Evolutionary conservation across 2,329 filamentous ascomycete genomes (phyloP), one percentile per base, ranked within the genome.

Genomic region (Capronia epimyces): DNA sequence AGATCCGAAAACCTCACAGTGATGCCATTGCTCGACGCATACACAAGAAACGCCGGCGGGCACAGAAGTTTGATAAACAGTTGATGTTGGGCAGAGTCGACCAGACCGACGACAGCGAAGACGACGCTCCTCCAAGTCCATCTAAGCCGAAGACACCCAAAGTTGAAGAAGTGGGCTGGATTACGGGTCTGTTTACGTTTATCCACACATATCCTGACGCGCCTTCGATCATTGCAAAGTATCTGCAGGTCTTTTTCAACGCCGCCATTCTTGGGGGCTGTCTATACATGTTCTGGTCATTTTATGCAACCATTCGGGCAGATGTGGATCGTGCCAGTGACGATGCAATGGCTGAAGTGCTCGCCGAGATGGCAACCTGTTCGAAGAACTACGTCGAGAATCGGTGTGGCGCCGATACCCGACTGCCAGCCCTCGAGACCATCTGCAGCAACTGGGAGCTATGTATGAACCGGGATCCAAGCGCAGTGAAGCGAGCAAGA

Each of bases 391-490:
- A 86, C 67, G 72, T 77, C 1, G 76, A 82, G 42, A 98, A 98
- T 63, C 75, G 77, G 31, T 98, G 93, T 67, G 79, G 77, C 1
- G 79, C 77, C 0, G 75, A 78, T 2, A 78, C 78, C 15, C 78
- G 85, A 12, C 70, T 86, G 2, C 91, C 90, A 0, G 88, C 86
- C 0, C 74, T 97, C 60, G 79, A 85, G 55, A 71, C 70, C 0
- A 72, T 85, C 3, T 98, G 93, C 66, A 79, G 82, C 27, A 80
- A 84, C 55, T 97, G 91, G 91, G 82, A 85, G 57, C 75, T 81
- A 25, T 97, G 93, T 69, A 95, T 95, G 88, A 82, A 84, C 58
- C 81, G 84, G 58, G 87, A 96, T 63, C 84, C 89, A 0, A 77
- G 83, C 39, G 81, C 82, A 49, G 82, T 95, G 49, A 89, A 87